Evolutionary conservation across 352 stramenopile species (phyloP).

Genomic region (Pythium scleroteichum): DNA sequence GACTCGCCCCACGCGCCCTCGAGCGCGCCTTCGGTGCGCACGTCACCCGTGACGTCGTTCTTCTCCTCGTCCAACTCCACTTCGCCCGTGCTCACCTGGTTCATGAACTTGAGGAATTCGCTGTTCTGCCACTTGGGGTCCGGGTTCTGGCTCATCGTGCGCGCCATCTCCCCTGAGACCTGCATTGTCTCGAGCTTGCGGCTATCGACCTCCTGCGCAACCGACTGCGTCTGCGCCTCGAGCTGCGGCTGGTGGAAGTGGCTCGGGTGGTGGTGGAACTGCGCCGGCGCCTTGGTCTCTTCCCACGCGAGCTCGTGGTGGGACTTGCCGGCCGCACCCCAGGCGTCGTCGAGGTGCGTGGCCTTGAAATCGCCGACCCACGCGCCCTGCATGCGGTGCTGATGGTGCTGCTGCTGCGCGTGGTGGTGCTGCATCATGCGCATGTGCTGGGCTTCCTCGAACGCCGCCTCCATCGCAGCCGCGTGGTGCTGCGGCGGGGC

Average conservation of each 20-base stretch:
- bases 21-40: conserved; percentile 51
- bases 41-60: conserved; percentile 56
- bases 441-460: conserved; percentile 48
- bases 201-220: conserved; percentile 12
- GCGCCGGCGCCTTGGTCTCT: conserved; percentile 44
- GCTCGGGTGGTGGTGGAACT: conserved; percentile 42
- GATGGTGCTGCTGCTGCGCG: conserved; percentile 28
- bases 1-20: conserved; percentile 67
- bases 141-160: conserved; percentile 74
- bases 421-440: conserved; percentile 46
- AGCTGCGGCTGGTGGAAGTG: conserved; percentile 32
- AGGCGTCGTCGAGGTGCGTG: conserved; percentile 62
- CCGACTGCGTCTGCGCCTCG: conserved; percentile 18
- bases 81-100: conserved; percentile 70
- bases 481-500: conserved; percentile 51
- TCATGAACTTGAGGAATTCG: conserved; percentile 88
- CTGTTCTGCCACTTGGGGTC: conserved; percentile 85
- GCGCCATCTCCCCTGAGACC: conserved; percentile 68
- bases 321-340: conserved; percentile 58
- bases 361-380: conserved; percentile 73
- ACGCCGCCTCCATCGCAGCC: conserved; percentile 45
- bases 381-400: conserved; percentile 45
- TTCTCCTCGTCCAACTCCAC: conserved; percentile 80
- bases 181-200: conserved; percentile 47
- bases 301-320: conserved; percentile 67